These are phyloP conservation scores for Orobanche coerulescens DNA, from an alignment of 257 asterid species.

Conservation along the genomic window DNA sequence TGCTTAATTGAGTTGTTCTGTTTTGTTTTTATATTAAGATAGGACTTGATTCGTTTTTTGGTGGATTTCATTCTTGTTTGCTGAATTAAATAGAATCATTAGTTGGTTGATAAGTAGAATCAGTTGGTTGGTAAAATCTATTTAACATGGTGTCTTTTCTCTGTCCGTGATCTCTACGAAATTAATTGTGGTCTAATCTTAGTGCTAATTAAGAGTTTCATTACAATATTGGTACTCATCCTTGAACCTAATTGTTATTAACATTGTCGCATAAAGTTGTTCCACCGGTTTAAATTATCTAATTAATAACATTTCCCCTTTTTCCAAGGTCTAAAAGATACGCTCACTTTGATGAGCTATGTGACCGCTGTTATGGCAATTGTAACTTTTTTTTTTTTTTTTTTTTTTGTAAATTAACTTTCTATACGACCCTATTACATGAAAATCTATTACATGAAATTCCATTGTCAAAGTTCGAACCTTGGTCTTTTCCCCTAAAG, in stretches of 20 bases:
- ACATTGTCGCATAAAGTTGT: background rate
- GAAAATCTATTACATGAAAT: too few species aligned
- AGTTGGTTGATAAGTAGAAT: too few species aligned
- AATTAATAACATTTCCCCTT: slow-evolving; percentile 16
- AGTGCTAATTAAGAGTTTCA: background rate
- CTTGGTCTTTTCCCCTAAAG: too few species aligned
- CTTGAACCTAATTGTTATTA: slow-evolving; percentile 5
- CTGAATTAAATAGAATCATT: background rate
- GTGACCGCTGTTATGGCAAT: slow-evolving; percentile 95
- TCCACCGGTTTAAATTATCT: background rate
- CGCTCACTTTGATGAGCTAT: slow-evolving; percentile 91
- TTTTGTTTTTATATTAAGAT: background rate
- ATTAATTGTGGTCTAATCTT: background rate
- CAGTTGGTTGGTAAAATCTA: background rate
- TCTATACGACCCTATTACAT: too few species aligned
- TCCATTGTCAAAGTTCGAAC: too few species aligned
- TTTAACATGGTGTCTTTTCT: background rate
- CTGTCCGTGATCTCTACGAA: background rate
- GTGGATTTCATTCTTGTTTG: background rate
- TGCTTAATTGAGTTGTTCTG: background rate
- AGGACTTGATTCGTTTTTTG: background rate
- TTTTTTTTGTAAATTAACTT: too few species aligned
- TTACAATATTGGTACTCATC: background rate
- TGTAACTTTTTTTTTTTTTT: too few species aligned
- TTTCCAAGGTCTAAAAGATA: slow-evolving; percentile 81